Evolutionary conservation across 257 asterid genomes (phyloP).

Genomic region (Paraleonurus japonicus): DNA sequence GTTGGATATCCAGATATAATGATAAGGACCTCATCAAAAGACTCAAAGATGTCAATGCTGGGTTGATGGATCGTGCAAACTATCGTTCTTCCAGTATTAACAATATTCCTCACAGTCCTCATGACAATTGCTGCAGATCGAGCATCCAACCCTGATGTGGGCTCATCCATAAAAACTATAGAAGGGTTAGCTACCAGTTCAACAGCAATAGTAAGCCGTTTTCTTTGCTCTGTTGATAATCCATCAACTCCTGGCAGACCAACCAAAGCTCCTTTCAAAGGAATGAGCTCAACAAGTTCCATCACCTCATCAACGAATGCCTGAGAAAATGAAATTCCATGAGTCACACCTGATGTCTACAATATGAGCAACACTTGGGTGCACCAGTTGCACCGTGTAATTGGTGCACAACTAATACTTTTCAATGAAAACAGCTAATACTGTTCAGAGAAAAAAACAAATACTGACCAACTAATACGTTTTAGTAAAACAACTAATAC

Average conservation of each 20-base stretch:
- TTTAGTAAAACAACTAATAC: background rate
- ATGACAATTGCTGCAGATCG: slow-evolving; percentile 97
- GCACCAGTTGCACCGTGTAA: too few relatives aligned
- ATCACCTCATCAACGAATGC: slow-evolving; percentile 95
- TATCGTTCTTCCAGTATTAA: slow-evolving; percentile 91
- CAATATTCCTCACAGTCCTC: slow-evolving; percentile 96
- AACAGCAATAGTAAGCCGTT: slow-evolving; percentile 91
- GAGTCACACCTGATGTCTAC: slow-evolving; percentile 28
- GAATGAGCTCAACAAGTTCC: slow-evolving; percentile 93
- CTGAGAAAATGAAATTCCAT: slow-evolving; percentile 41
- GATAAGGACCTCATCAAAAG: slow-evolving; percentile 82
- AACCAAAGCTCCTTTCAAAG: slow-evolving; percentile 79
- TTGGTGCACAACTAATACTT: too few relatives aligned
- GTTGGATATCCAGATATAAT: slow-evolving; percentile 11
- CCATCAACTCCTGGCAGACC: slow-evolving; percentile 97
- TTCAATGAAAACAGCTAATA: too few relatives aligned
- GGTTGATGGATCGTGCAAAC: slow-evolving; percentile 98
- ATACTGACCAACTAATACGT: background rate
- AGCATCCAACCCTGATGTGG: slow-evolving; percentile 97
- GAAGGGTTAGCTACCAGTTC: slow-evolving; percentile 97
- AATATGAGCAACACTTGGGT: too few relatives aligned
- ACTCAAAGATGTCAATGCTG: slow-evolving; percentile 94
- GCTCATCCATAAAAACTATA: slow-evolving; percentile 93
- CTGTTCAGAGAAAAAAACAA: background rate
- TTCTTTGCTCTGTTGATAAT: slow-evolving; percentile 90